Conservation (phyloP, 108 stramenopile species). For the Licmophora abbreviata region DNA sequence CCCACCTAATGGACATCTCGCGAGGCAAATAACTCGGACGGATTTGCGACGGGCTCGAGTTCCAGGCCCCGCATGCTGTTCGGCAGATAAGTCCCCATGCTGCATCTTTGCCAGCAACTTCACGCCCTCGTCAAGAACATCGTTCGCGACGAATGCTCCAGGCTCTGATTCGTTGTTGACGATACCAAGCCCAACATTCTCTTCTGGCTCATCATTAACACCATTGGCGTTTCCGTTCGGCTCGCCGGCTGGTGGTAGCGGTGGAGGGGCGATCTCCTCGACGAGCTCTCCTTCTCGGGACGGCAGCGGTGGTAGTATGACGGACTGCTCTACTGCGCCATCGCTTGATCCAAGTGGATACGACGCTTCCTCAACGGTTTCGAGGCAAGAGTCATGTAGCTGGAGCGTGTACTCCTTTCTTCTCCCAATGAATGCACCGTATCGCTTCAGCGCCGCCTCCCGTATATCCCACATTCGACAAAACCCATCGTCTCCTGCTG, state of each 20-base stretch:
- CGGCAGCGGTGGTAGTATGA: neutral
- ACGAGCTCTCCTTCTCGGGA: neutral
- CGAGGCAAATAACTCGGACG: conserved; percentile 82
- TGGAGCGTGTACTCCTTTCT: conserved; percentile 44
- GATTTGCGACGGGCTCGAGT: conserved; percentile 46
- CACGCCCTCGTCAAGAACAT: conserved; percentile 68
- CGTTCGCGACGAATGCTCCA: conserved; percentile 65
- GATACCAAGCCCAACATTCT: conserved; percentile 1
- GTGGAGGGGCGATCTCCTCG: conserved; percentile 12
- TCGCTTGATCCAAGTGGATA: too few relatives aligned
- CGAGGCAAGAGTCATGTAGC: neutral
- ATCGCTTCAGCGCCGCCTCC: conserved; percentile 65
- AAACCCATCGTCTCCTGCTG: conserved; percentile 66
- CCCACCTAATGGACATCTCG: conserved; percentile 73
- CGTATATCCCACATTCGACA: conserved; percentile 80
- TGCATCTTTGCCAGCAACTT: conserved; percentile 52
- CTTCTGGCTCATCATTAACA: conserved; percentile 8
- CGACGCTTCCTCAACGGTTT: neutral
- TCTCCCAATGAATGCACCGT: conserved; percentile 38
- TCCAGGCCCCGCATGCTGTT: conserved; percentile 30
- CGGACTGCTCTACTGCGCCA: neutral
- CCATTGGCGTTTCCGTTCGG: conserved; percentile 5
- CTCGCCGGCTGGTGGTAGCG: conserved; percentile 28
- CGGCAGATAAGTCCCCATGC: conserved; percentile 46
- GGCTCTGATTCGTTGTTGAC: conserved; percentile 20